Evolutionary conservation across 768 basidiomycete species (phyloP).

Genomic region (Russula virescens): DNA sequence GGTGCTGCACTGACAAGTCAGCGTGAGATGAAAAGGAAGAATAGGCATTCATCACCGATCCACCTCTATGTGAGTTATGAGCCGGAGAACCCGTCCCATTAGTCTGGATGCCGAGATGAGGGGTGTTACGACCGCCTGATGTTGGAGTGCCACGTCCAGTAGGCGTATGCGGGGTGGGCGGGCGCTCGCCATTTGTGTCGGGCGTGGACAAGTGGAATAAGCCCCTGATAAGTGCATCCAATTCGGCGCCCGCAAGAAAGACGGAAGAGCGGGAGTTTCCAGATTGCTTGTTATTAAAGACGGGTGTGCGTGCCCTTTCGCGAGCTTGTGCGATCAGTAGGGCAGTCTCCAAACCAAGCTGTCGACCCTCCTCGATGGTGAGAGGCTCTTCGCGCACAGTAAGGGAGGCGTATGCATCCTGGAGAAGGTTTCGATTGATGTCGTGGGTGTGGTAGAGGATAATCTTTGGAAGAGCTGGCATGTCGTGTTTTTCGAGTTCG

Average conservation of each 20-base stretch:
- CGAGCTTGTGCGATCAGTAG: constrained; percentile 49
- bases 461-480: constrained; percentile 50
- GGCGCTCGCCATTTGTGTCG: neutral
- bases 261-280: neutral
- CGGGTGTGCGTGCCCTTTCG: constrained; percentile 32
- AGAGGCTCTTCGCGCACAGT: constrained; percentile 49
- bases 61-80: constrained; percentile 23
- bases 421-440: constrained; percentile 44
- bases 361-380: constrained; percentile 46
- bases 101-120: constrained; percentile 9
- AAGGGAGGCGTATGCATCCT: constrained; percentile 47
- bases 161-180: constrained; percentile 12
- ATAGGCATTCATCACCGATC: constrained; percentile 26
- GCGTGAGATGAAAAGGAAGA: constrained; percentile 19
- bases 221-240: constrained; percentile 19
- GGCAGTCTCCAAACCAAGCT: constrained; percentile 53
- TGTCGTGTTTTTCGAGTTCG: constrained; percentile 42
- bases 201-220: constrained; percentile 16
- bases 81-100: constrained; percentile 7
- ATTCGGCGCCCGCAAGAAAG: neutral
- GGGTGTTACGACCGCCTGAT: constrained; percentile 15
- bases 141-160: constrained; percentile 15
- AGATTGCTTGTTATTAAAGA: neutral
- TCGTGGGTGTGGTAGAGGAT: constrained; percentile 48
- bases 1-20: constrained; percentile 18